A percentile compares a stretch with the other conserved stretches of the same genome.
These are phyloP conservation scores for Thoreauomyces humboldtii DNA, from an alignment of 192 early-diverging fungal genomes.

Conservation along the genomic window DNA sequence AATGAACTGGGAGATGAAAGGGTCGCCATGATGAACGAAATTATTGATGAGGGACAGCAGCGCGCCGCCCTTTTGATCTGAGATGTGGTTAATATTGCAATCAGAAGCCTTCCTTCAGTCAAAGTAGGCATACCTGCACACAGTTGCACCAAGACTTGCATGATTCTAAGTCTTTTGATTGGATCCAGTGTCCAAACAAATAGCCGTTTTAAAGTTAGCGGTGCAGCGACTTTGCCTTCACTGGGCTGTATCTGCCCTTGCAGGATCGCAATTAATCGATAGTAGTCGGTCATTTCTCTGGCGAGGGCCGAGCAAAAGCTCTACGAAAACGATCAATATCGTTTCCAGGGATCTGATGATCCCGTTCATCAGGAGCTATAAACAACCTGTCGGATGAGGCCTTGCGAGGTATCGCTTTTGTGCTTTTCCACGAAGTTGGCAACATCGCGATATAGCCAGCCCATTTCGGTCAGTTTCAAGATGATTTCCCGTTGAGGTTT, in stretches of 20 bases:
- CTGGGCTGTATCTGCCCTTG: slow-evolving; percentile 66
- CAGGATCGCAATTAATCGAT: slow-evolving; percentile 78
- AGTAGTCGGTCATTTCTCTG: slow-evolving; percentile 79
- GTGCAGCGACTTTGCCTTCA: slow-evolving; percentile 36
- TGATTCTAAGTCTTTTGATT: slow-evolving; percentile 69
- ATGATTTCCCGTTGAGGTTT: slow-evolving; percentile 67
- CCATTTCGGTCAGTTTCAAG: slow-evolving; percentile 70
- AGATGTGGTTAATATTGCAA: not conserved
- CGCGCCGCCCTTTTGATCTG: slow-evolving; percentile 64
- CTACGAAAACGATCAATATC: slow-evolving; percentile 54
- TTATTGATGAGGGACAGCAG: slow-evolving; percentile 75
- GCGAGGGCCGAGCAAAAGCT: slow-evolving; percentile 80
- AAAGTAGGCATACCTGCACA: slow-evolving; percentile 43
- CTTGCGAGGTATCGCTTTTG: slow-evolving; percentile 6
- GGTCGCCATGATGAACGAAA: slow-evolving; percentile 89
- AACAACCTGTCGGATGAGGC: slow-evolving; percentile 57
- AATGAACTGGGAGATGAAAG: slow-evolving; percentile 77
- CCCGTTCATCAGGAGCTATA: no score
- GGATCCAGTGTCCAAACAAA: slow-evolving; percentile 84
- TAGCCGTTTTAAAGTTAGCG: slow-evolving; percentile 79
- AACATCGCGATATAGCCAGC: slow-evolving; percentile 71
- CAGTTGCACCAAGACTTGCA: slow-evolving; percentile 67
- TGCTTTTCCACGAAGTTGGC: slow-evolving; percentile 50
- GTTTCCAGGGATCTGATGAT: no score
- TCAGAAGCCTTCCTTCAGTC: not conserved